phyloP scores from a whole-genome alignment of 2,329 filamentous ascomycete species.

The Fusarium musae region DNA sequence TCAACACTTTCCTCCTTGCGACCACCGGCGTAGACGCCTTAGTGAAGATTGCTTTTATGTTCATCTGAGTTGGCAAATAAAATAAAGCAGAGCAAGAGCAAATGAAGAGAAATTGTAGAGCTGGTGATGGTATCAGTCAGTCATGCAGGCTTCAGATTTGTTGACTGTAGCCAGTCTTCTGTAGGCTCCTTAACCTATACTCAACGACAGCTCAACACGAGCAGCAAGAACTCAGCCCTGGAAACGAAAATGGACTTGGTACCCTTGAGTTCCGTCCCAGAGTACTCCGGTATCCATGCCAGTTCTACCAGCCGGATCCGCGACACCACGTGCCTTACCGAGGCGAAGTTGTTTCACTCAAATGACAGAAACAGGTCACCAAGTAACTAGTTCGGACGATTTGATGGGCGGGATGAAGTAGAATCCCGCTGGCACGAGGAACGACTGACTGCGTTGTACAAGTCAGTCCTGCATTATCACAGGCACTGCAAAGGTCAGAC shows the following conservation, averaged over 20 bases:
- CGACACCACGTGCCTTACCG: constrained; percentile 10
- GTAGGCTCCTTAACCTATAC: not conserved
- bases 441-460: not conserved
- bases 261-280: not conserved
- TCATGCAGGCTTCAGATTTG: not conserved
- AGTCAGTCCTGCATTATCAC: not conserved
- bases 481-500: not conserved
- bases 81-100: not conserved
- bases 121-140: not conserved
- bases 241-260: not conserved
- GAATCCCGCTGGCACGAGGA: not conserved
- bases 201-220: not conserved
- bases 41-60: not conserved
- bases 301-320: not conserved
- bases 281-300: not conserved
- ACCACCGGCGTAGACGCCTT: not conserved
- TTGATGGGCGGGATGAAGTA: constrained; percentile 1
- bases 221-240: not conserved
- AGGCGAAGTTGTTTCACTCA: constrained; percentile 26
- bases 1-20: not conserved
- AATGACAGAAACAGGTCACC: constrained; percentile 3
- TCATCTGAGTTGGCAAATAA: not conserved
- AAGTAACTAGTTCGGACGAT: not conserved
- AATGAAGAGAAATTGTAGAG: too few species aligned
- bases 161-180: not conserved